Evolutionary conservation across 257 asterid genomes (phyloP).

Genomic region (Solanum appendiculatum): DNA sequence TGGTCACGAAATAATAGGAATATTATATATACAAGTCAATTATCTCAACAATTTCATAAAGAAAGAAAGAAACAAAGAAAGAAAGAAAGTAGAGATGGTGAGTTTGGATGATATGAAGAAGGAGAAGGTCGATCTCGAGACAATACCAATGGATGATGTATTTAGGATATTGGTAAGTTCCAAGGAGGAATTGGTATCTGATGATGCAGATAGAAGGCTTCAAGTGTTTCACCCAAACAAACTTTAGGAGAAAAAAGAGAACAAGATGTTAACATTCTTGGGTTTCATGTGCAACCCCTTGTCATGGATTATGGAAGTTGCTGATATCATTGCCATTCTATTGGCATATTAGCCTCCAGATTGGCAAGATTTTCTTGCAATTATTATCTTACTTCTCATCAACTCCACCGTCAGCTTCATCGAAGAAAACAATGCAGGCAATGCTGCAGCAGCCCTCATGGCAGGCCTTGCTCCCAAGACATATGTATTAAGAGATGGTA

Average conservation of each 20-base stretch:
- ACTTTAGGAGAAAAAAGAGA: conserved; percentile 80
- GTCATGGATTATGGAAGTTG: conserved; percentile 71
- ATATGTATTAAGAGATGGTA: conserved; percentile 49
- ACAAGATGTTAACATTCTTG: conserved; percentile 47
- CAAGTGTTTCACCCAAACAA: conserved; percentile 59
- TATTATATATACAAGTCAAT: no score
- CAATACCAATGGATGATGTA: conserved; percentile 65
- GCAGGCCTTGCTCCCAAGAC: conserved; percentile 69
- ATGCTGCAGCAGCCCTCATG: conserved; percentile 70
- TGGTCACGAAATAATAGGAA: no score
- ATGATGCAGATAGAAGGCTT: conserved; percentile 58
- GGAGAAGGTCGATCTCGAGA: conserved; percentile 73
- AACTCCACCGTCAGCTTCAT: conserved; percentile 57
- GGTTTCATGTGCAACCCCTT: conserved; percentile 77
- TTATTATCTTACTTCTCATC: conserved; percentile 31
- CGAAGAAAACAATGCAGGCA: conserved; percentile 67
- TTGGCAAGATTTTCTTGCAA: conserved; percentile 50
- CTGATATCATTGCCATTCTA: conserved; percentile 54
- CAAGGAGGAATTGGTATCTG: conserved; percentile 40
- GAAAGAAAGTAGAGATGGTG: neutral
- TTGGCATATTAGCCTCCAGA: conserved; percentile 47
- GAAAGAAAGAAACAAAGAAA: no score
- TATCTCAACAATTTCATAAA: no score
- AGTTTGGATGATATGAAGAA: conserved; percentile 59
- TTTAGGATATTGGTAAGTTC: conserved; percentile 44